Base-by-base conservation (phyloP, 139 green algal genomes). In the Ulvella scutata region DNA sequence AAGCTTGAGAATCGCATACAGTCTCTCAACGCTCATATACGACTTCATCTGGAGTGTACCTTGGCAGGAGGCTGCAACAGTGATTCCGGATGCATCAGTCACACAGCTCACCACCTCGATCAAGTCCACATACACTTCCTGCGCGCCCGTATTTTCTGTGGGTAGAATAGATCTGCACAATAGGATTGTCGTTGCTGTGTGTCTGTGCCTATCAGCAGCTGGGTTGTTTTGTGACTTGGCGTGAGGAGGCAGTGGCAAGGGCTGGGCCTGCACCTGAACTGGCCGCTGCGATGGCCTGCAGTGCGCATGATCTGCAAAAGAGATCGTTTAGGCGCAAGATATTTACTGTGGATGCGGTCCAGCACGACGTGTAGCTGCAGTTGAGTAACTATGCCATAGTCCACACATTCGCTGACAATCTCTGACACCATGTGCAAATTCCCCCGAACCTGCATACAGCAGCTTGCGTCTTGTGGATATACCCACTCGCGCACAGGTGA, bases 11-110 rank as follows among this genome's bases (percentile, higher is more conserved):
- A 67, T 26, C 17, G 51, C 31, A 36, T n/a, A 67, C 31, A 67
- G 10, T n/a, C 51, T 26, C 33, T 67, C 51, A 26, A 67, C 51
- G 17, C 51, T 67, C 51, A 67, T 67, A 26, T 67, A 67, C 13
- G 51, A 67, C 51, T 67, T 67, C 51, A 67, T 67, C 51, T 67
- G 51, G n/a, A 67, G 20, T 34, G 51, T 67, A 26, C 51, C 51
- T 67, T 67, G 51, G 17, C 51, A 67, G n/a, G 33, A 67, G 7
- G 51, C 51, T 13, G 33, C n/a, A n/a, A 67, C 33, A 0, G 51
- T 67, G 51, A 67, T 67, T 36, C 51, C 51, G 20, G 51, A 67
- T 67, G 51, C 9, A 26, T 26, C 33, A 26, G 33, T 26, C 4
- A 67, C 51, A 23, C 51, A 67, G 51, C 51, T 67, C 4, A 67